Base-by-base conservation (phyloP, 768 basidiomycete species). In the Russula dissimulans region DNA sequence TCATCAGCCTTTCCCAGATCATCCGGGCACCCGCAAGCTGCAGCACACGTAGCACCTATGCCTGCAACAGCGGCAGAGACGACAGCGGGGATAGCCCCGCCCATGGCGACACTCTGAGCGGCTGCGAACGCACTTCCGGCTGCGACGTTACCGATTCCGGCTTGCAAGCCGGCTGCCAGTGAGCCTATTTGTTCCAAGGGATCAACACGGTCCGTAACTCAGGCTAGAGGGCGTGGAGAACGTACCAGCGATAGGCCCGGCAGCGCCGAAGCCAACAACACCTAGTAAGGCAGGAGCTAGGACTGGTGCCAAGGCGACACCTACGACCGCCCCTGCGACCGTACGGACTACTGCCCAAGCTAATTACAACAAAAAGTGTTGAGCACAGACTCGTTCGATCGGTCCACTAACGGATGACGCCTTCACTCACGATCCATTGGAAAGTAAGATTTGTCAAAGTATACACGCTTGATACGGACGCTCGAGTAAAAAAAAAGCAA, bases 131-230 rank as follows among this genome's bases (percentile, higher is more conserved):
- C 18, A n/a, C 61, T 57, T 9, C 60, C 56, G 1, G 55, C 59
- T 9, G n/a, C 63, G 29, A 62, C 55, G 41, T 54, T 62, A 3
- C 60, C 60, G 11, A 64, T 61, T 5, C 39, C 36, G 11, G 63
- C 34, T n/a, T 64, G 60, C 0, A 57, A 57, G 1, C 18, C 41
- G 8, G 55, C 56, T 12, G 63, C 56, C 6, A 56, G 15, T 0
- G 59, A 14, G 22, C 59, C 62, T 56, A 44, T 15, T 38, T 2
- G n/a, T 32, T 31, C 31, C 53, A 17, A 22, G 14, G 3, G 14
- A 17, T 49, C 17, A 26, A 10, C 17, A 32, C 14, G n/a, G 17
- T 4, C 11, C 15, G 3, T 34, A 17, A 36, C 22, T 26, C 22
- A 26, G 22, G 22, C n/a, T n/a, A 2, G 4, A 26, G 4, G 3